These are phyloP conservation scores for Monosporozyma yasuniensis DNA, from an alignment of 805 yeast species.

Conservation along the genomic window DNA sequence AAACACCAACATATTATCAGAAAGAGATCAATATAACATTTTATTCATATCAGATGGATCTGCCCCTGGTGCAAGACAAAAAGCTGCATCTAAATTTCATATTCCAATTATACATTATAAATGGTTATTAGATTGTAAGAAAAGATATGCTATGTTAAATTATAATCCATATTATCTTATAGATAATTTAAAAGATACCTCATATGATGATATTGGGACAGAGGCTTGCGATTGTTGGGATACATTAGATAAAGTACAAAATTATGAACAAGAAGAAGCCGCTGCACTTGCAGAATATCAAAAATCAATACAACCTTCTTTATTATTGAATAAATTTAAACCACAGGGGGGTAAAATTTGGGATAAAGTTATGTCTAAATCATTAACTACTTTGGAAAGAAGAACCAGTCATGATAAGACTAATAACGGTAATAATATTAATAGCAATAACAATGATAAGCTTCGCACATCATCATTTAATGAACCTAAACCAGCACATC, in stretches of 20 bases:
- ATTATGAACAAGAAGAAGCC: not conserved
- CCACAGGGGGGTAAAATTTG: slow-evolving; percentile 24
- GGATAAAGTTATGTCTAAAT: slow-evolving; percentile 19
- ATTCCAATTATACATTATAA: slow-evolving; percentile 35
- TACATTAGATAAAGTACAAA: not conserved
- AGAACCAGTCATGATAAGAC: not conserved
- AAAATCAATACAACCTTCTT: not conserved
- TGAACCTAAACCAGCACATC: not conserved
- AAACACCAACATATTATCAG: not conserved
- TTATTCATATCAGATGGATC: slow-evolving; percentile 25
- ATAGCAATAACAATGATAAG: not conserved
- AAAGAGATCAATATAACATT: slow-evolving; percentile 1
- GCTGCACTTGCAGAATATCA: no score
- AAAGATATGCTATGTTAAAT: slow-evolving; percentile 34
- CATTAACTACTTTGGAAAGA: not conserved
- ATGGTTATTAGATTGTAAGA: slow-evolving; percentile 37
- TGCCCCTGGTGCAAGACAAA: slow-evolving; percentile 22
- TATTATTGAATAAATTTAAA: slow-evolving; percentile 18
- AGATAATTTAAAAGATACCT: slow-evolving; percentile 4
- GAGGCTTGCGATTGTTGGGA: slow-evolving; percentile 27
- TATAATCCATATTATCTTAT: slow-evolving; percentile 30
- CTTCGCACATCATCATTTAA: not conserved
- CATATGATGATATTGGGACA: slow-evolving; percentile 25
- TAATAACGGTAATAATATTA: slow-evolving; percentile 5
- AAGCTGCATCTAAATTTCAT: slow-evolving; percentile 33